Percentiles rank a stretch among this genome's conserved stretches.
Evolutionary conservation across 495 filamentous ascomycete species (phyloP).

Genomic region (Bombardia bombarda): DNA sequence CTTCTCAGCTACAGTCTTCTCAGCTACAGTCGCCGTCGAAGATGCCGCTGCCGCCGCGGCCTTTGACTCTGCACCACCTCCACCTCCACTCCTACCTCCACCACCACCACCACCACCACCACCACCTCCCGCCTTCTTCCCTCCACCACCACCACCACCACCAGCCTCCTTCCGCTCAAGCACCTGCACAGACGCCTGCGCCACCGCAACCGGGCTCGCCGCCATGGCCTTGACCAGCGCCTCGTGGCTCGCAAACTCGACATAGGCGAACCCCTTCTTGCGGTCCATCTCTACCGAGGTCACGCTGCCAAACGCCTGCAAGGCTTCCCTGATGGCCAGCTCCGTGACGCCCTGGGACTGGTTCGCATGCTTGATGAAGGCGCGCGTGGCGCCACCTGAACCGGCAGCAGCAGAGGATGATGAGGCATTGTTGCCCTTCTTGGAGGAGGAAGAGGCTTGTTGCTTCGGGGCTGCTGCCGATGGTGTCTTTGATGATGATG

Average conservation of each 20-base stretch:
- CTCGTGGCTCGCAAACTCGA: conserved; percentile 68
- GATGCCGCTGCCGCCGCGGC: not conserved
- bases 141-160: conserved; percentile 1
- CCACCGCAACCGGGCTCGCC: conserved; percentile 71
- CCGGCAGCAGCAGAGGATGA: conserved; percentile 23
- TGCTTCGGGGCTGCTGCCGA: conserved; percentile 27
- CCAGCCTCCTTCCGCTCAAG: conserved; percentile 65
- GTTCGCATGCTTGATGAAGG: conserved; percentile 92
- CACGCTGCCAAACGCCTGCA: conserved; percentile 62
- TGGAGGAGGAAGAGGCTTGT: conserved; percentile 1
- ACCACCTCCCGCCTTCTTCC: conserved; percentile 13
- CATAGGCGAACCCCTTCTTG: conserved; percentile 87
- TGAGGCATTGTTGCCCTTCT: conserved; percentile 16
- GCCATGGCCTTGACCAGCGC: conserved; percentile 68
- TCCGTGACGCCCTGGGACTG: conserved; percentile 87
- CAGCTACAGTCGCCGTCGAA: conserved; percentile 1
- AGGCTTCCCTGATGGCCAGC: conserved; percentile 59
- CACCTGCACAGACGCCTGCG: conserved; percentile 78
- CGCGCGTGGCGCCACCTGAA: conserved; percentile 55
- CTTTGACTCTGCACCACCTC: not conserved
- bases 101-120: not conserved
- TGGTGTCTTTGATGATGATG: conserved; percentile 20
- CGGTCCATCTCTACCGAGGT: conserved; percentile 81
- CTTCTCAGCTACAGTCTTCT: conserved; percentile 4
- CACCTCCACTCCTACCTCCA: not conserved